These are phyloP conservation scores for Mycena chlorophos DNA, from an alignment of 768 basidiomycete genomes.

Conservation along the genomic window DNA sequence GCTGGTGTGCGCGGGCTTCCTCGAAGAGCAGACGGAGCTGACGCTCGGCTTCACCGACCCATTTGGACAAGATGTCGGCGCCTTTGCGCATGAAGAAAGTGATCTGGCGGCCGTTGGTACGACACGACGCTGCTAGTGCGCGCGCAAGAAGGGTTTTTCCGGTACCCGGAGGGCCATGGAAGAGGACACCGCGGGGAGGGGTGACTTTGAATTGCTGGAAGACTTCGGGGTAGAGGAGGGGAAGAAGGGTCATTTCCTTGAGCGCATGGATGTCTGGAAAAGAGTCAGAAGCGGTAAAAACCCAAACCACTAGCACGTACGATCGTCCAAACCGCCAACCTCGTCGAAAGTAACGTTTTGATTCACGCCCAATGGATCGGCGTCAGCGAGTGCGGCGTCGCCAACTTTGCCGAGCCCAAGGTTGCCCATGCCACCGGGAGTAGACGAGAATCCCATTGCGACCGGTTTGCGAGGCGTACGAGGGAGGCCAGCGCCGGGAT, in stretches of 20 bases:
- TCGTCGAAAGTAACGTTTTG: slow-evolving; percentile 94
- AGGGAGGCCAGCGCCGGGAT: slow-evolving; percentile 16
- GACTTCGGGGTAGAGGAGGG: slow-evolving; percentile 93
- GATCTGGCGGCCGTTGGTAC: slow-evolving; percentile 82
- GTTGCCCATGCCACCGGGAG: slow-evolving; percentile 84
- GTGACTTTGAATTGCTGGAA: slow-evolving; percentile 94
- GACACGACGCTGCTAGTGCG: slow-evolving; percentile 90
- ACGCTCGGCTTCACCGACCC: slow-evolving; percentile 98
- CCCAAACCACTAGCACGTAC: slow-evolving; percentile 44
- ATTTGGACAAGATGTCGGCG: slow-evolving; percentile 95
- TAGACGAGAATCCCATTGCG: slow-evolving; percentile 58
- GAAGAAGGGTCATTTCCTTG: slow-evolving; percentile 99
- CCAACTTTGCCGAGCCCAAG: slow-evolving; percentile 82
- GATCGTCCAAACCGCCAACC: slow-evolving; percentile 93
- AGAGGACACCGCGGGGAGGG: slow-evolving; percentile 93
- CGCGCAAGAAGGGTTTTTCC: slow-evolving; percentile 94
- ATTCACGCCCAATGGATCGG: slow-evolving; percentile 93
- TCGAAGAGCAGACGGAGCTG: slow-evolving; percentile 94
- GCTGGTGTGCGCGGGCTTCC: slow-evolving; percentile 89
- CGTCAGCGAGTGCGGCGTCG: slow-evolving; percentile 86
- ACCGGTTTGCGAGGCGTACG: slow-evolving; percentile 67
- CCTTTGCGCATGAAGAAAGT: slow-evolving; percentile 99
- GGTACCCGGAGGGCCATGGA: slow-evolving; percentile 98
- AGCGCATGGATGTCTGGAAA: slow-evolving; percentile 85
- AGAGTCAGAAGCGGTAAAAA: slow-evolving; percentile 5